Evolutionary conservation across 2,329 filamentous ascomycete genomes (phyloP).

Genomic region (Westerdykella ornata): DNA sequence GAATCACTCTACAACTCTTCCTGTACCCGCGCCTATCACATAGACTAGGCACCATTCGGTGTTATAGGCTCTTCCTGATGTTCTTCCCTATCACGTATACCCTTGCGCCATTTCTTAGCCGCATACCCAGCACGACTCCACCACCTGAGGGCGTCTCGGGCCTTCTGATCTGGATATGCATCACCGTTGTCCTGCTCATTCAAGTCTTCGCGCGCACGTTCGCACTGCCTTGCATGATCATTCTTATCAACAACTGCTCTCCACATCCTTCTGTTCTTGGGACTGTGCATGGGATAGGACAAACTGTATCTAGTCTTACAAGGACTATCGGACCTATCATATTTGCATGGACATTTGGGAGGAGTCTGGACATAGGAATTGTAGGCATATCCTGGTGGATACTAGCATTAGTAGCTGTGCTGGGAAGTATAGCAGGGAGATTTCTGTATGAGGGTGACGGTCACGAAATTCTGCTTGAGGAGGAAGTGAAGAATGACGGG

Average conservation of each 20-base stretch:
- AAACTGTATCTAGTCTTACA: slow-evolving; percentile 54
- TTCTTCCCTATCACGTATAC: slow-evolving; percentile 44
- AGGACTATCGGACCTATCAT: slow-evolving; percentile 56
- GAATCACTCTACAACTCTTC: slow-evolving; percentile 43
- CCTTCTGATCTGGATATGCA: slow-evolving; percentile 38
- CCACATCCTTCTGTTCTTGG: slow-evolving; percentile 51
- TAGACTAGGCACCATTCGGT: slow-evolving; percentile 37
- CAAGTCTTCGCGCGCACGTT: slow-evolving; percentile 46
- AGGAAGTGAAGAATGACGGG: slow-evolving; percentile 48
- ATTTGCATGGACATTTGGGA: slow-evolving; percentile 56
- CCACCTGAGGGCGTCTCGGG: slow-evolving; percentile 40
- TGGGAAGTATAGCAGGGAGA: slow-evolving; percentile 48
- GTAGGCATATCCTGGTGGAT: slow-evolving; percentile 57
- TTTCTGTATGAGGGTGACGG: slow-evolving; percentile 57
- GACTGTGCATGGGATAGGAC: slow-evolving; percentile 53
- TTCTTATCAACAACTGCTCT: slow-evolving; percentile 45
- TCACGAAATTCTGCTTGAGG: slow-evolving; percentile 59
- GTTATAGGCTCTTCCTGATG: slow-evolving; percentile 38
- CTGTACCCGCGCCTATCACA: slow-evolving; percentile 41
- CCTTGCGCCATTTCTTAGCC: slow-evolving; percentile 40
- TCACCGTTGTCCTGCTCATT: slow-evolving; percentile 38
- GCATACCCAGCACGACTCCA: slow-evolving; percentile 35
- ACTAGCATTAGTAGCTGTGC: slow-evolving; percentile 46
- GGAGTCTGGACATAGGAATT: slow-evolving; percentile 51
- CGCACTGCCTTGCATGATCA: slow-evolving; percentile 52